Evolutionary conservation across 305 asterid genomes (phyloP).

Genomic region (Solanum hybrid): DNA sequence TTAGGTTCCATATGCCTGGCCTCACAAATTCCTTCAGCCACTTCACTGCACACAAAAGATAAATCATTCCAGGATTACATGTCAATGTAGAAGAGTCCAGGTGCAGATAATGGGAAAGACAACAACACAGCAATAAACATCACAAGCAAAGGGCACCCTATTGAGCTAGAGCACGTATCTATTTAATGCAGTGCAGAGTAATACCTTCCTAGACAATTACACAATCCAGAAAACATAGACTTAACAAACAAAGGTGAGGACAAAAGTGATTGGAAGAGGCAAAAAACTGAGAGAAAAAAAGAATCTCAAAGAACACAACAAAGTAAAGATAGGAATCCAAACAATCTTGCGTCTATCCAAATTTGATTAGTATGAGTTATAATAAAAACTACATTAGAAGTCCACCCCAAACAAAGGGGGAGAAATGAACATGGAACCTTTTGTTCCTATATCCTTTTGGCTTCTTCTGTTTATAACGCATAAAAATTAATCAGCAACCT

Average conservation of each 20-base stretch:
- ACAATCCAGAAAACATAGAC: not conserved
- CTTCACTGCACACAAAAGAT: conserved; percentile 23
- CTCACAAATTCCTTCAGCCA: conserved; percentile 14
- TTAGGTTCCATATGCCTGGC: conserved; percentile 50
- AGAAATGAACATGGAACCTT: not conserved
- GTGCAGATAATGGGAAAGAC: not conserved
- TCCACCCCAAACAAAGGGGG: not conserved
- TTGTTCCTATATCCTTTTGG: not conserved
- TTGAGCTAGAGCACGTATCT: not conserved
- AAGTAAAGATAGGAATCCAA: not conserved
- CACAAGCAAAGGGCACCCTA: not conserved
- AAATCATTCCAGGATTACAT: not conserved
- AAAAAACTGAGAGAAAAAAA: not conserved
- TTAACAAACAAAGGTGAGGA: not conserved
- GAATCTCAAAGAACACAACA: not conserved
- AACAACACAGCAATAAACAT: not conserved
- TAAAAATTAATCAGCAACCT: not conserved
- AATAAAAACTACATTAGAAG: not conserved
- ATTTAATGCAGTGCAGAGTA: not conserved
- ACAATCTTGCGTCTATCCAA: not conserved
- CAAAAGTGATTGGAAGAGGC: not conserved
- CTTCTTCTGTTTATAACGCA: not conserved
- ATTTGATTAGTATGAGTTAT: not conserved
- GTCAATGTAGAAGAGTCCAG: not conserved
- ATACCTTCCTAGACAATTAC: not conserved